These are phyloP conservation scores for Dacryopinax primogenitus DNA, from an alignment of 768 basidiomycete genomes.

Conservation along the genomic window DNA sequence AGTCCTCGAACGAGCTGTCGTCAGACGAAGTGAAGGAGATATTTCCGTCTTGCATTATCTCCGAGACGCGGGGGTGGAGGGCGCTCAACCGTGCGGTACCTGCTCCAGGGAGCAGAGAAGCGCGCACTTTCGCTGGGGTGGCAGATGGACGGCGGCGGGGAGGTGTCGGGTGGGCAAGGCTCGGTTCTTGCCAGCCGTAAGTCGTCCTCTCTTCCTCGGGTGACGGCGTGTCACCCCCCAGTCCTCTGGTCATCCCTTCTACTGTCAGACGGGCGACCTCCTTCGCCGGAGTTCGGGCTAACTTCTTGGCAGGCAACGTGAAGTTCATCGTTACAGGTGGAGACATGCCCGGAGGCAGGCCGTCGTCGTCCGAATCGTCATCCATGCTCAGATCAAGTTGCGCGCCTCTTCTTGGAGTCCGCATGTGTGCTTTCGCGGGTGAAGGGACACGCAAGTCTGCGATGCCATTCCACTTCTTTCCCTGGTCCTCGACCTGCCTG, in stretches of 20 bases:
- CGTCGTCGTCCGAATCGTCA: conserved; percentile 30
- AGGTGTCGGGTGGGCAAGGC: conserved; percentile 17
- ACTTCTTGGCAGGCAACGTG: conserved; percentile 30
- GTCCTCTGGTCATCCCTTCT: conserved; percentile 49
- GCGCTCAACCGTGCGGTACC: conserved; percentile 32
- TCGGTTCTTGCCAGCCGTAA: conserved; percentile 13
- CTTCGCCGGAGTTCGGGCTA: conserved; percentile 55
- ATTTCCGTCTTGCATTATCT: background rate
- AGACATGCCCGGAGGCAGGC: conserved; percentile 32
- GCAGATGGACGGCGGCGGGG: conserved; percentile 10
- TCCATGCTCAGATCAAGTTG: conserved; percentile 42
- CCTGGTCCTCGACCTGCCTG: conserved; percentile 39
- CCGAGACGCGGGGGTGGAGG: conserved; percentile 8
- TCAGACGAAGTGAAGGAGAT: background rate
- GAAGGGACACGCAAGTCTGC: conserved; percentile 55
- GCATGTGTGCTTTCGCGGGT: conserved; percentile 34
- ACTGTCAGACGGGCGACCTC: conserved; percentile 39
- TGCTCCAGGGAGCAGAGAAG: conserved; percentile 17
- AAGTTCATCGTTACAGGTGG: conserved; percentile 46
- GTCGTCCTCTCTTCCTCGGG: conserved; percentile 25
- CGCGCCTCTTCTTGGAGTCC: conserved; percentile 21
- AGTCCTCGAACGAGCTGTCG: conserved; percentile 8
- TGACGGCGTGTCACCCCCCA: conserved; percentile 38
- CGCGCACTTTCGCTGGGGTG: conserved; percentile 11
- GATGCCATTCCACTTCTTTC: conserved; percentile 55